Evolutionary conservation across 2,329 filamentous ascomycete genomes (phyloP), one percentile per base, ranked within the genome.

Genomic region (Phialocephala subalpina): DNA sequence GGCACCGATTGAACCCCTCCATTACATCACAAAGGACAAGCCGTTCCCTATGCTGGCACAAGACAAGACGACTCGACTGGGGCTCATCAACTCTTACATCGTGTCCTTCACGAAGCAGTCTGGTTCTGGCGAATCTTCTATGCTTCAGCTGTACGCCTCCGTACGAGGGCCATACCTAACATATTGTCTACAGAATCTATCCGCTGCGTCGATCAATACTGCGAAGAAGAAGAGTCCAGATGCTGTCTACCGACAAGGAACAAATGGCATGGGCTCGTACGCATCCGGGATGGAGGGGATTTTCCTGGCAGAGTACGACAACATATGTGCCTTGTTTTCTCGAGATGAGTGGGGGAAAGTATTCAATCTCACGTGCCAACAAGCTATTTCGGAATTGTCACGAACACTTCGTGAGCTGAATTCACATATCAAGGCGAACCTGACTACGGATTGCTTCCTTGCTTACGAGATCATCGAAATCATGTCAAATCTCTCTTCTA

Each of bases 381-480:
- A 87, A 38, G 87, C 94, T 14, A 83, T 99, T 67, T 86, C 89
- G 8, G 94, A 97, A 74, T 91, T 98, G 72, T 89, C 91, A 6
- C 90, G 93, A 72, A 97, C 96, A 0, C 80, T 98, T 62, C 88
- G 92, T 33, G 95, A 98, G 74, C 84, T 99, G 36, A 97, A 98
- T 77, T 86, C 87, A 58, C 94, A 97, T 75, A 94, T 98, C 78
- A 94, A 94, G 76, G 82, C 86, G 47, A 94, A 97, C 75, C 82
- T 97, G 45, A 87, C 89, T 71, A 97, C 93, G 0, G 96, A 99
- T 78, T 98, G 95, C 79, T 98, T 93, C 77, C 86, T 99, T 58
- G 94, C 94, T 8, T 99, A 97, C 77, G 96, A 99, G 77, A 92
- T 98, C 36, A 92, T 97, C 36, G 95, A 97, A 74, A 92, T 97